Conservation (phyloP, 2,329 filamentous ascomycete genomes). For the Ascochyta fabae region DNA sequence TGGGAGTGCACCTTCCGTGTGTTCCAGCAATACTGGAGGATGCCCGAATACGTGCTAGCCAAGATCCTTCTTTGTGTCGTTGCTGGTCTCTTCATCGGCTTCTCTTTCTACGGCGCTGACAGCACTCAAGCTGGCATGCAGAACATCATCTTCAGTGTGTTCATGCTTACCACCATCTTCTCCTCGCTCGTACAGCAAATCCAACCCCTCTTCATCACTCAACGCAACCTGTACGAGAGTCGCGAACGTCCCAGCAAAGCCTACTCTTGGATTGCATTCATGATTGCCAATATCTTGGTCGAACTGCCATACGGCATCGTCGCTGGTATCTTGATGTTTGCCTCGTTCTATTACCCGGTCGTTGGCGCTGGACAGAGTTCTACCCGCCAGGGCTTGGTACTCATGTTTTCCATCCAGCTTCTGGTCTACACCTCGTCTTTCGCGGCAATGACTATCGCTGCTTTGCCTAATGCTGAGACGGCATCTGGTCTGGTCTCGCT, state of each 20-base stretch:
- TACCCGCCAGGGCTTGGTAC: constrained; percentile 63
- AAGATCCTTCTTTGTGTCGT: constrained; percentile 39
- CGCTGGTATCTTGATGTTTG: constrained; percentile 67
- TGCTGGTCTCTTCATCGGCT: constrained; percentile 46
- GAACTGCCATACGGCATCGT: constrained; percentile 73
- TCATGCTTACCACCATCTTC: constrained; percentile 56
- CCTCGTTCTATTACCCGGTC: constrained; percentile 69
- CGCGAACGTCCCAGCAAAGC: constrained; percentile 70
- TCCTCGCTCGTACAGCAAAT: constrained; percentile 62
- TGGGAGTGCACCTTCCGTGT: constrained; percentile 49
- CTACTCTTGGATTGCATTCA: constrained; percentile 78
- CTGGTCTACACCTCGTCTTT: constrained; percentile 76
- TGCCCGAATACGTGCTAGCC: constrained; percentile 52
- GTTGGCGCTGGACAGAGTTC: constrained; percentile 49
- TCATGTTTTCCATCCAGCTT: constrained; percentile 70
- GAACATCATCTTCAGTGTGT: constrained; percentile 57
- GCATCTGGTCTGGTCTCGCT: constrained; percentile 67
- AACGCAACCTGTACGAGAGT: constrained; percentile 65
- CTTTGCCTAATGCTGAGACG: constrained; percentile 71
- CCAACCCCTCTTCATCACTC: constrained; percentile 65
- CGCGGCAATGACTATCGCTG: constrained; percentile 75
- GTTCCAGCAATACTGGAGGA: constrained; percentile 57
- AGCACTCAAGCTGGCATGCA: constrained; percentile 52
- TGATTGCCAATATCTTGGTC: constrained; percentile 73
- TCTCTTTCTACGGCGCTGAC: constrained; percentile 53